A percentile compares a stretch with the other conserved stretches of the same genome.
phyloP scores from a whole-genome alignment of 2,329 filamentous ascomycete genomes.

The Hymenoscyphus fructigenus region DNA sequence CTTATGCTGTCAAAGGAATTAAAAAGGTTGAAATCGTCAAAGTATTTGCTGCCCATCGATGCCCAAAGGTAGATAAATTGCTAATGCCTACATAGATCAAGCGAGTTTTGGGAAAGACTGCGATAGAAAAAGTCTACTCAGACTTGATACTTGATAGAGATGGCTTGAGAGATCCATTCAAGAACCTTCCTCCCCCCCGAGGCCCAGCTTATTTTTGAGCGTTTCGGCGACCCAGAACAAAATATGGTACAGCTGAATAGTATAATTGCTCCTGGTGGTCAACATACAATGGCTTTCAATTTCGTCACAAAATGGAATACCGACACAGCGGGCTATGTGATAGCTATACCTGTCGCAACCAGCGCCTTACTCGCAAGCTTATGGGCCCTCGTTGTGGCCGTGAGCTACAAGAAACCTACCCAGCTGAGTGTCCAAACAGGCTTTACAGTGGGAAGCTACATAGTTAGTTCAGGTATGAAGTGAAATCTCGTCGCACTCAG shows the following conservation, averaged over 20 bases:
- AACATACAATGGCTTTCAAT: neutral
- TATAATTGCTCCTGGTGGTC: neutral
- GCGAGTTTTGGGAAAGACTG: too few relatives aligned
- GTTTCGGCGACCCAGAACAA: neutral
- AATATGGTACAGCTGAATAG: neutral
- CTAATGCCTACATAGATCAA: too few relatives aligned
- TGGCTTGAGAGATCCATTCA: too few relatives aligned
- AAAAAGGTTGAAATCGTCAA: neutral
- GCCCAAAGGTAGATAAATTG: too few relatives aligned
- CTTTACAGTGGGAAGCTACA: neutral
- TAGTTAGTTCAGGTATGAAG: neutral
- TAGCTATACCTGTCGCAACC: neutral
- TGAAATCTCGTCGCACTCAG: neutral
- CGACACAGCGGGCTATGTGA: neutral
- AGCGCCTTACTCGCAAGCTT: neutral
- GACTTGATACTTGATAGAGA: too few relatives aligned
- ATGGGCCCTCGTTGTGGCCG: neutral
- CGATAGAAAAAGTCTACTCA: too few relatives aligned
- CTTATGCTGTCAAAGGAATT: neutral
- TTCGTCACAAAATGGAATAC: neutral
- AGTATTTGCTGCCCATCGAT: neutral
- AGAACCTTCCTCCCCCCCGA: too few relatives aligned
- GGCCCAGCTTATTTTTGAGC: too few relatives aligned
- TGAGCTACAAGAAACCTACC: neutral
- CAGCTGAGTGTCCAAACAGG: neutral